phyloP scores from a whole-genome alignment of 805 yeast genomes.

The Starmerella scarabaei region DNA sequence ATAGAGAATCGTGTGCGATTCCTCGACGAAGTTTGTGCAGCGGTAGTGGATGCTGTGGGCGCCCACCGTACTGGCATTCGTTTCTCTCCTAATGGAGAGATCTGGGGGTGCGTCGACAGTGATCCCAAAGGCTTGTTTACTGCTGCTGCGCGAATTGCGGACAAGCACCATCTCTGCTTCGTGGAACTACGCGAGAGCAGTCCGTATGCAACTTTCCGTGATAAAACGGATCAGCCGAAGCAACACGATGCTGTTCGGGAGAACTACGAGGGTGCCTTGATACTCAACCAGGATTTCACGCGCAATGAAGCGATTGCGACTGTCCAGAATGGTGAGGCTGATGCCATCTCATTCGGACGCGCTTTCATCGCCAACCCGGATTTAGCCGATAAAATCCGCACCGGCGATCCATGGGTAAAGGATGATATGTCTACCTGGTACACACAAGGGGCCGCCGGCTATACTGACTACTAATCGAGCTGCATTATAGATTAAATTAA shows the following conservation, averaged over 20 bases:
- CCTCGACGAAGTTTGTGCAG: slow-evolving; percentile 39
- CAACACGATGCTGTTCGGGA: slow-evolving; percentile 10
- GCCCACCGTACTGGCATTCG: slow-evolving; percentile 37
- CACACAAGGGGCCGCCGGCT: neutral
- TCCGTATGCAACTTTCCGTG: slow-evolving; percentile 28
- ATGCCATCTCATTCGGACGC: slow-evolving; percentile 35
- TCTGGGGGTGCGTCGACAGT: slow-evolving; percentile 24
- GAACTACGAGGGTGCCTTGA: slow-evolving; percentile 39
- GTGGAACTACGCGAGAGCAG: slow-evolving; percentile 37
- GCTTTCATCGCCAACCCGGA: slow-evolving; percentile 44
- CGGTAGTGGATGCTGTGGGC: slow-evolving; percentile 40
- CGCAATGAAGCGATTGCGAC: slow-evolving; percentile 15
- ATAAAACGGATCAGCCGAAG: slow-evolving; percentile 5
- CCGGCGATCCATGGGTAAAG: slow-evolving; percentile 20
- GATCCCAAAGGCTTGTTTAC: slow-evolving; percentile 26
- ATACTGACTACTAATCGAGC: no score
- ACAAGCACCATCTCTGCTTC: slow-evolving; percentile 34
- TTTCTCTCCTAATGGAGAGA: slow-evolving; percentile 20
- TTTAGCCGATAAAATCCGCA: slow-evolving; percentile 34
- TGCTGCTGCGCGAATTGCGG: slow-evolving; percentile 14
- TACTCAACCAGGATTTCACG: slow-evolving; percentile 18
- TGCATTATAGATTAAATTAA: no score
- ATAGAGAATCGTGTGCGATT: slow-evolving; percentile 44
- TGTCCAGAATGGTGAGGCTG: slow-evolving; percentile 14
- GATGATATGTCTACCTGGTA: neutral